Evolutionary conservation across 2,329 filamentous ascomycete species (phyloP).

Genomic region (Phyllosticta capitalensis): DNA sequence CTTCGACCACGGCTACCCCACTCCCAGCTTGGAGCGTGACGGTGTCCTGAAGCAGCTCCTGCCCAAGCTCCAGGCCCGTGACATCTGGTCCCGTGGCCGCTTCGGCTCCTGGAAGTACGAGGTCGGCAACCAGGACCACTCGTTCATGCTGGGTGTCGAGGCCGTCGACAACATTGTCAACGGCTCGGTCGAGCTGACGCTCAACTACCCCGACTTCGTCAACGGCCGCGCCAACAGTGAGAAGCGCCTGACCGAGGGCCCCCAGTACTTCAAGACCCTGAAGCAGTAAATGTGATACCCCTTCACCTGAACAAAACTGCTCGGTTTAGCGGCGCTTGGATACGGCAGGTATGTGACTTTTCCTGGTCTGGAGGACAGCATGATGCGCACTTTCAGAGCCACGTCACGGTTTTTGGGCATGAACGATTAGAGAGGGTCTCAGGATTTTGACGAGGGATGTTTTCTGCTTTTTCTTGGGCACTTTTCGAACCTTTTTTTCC

Average conservation of each 20-base stretch:
- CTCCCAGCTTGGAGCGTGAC: constrained; percentile 88
- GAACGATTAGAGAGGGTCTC: neutral
- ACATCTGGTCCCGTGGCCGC: constrained; percentile 89
- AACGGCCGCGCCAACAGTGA: constrained; percentile 64
- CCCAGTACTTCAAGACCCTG: constrained; percentile 41
- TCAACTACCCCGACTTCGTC: constrained; percentile 96
- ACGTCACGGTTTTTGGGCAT: neutral
- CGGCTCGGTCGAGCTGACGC: constrained; percentile 80
- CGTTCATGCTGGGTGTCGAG: constrained; percentile 94
- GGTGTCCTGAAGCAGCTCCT: constrained; percentile 87
- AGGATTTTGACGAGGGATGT: neutral
- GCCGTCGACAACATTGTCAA: constrained; percentile 84
- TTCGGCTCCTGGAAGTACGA: constrained; percentile 99
- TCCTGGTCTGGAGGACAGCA: neutral
- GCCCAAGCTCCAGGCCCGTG: constrained; percentile 81
- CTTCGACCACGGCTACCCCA: constrained; percentile 98
- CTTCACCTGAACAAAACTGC: neutral
- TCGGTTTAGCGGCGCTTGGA: neutral
- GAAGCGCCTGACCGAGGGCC: constrained; percentile 52
- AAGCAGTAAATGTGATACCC: constrained; percentile 9
- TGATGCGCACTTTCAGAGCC: neutral
- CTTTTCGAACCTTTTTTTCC: neutral
- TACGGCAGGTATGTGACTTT: neutral
- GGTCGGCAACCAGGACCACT: constrained; percentile 94
- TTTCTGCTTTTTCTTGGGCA: neutral